phyloP scores from a whole-genome alignment of 805 yeast species.

The Zygoascus biomembranicola region DNA sequence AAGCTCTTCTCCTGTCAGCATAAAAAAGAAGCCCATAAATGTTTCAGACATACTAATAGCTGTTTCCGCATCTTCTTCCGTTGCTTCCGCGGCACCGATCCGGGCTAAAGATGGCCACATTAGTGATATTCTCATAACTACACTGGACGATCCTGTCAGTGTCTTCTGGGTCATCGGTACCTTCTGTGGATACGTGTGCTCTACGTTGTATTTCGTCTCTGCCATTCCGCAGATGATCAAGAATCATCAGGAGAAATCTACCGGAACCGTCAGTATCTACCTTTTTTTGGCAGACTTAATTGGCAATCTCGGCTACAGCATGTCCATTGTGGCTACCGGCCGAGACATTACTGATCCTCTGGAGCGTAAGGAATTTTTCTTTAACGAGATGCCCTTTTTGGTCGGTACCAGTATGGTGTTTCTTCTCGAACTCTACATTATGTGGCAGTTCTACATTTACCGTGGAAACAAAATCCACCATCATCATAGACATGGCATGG shows the following conservation, averaged over 20 bases:
- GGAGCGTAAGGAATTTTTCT: constrained; percentile 18
- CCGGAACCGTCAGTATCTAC: constrained; percentile 31
- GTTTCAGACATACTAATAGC: background rate
- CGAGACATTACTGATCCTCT: constrained; percentile 7
- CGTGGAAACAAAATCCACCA: constrained; percentile 1
- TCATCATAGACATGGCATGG: background rate
- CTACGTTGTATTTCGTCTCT: constrained; percentile 21
- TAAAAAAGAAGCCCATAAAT: background rate
- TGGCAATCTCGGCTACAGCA: constrained; percentile 21
- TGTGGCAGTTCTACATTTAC: constrained; percentile 19
- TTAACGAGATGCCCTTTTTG: constrained; percentile 25
- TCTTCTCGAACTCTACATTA: constrained; percentile 20
- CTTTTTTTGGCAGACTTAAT: constrained; percentile 25
- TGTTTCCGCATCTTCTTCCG: background rate
- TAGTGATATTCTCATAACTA: background rate
- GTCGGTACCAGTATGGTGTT: constrained; percentile 21
- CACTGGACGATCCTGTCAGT: background rate
- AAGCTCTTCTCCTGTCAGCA: background rate
- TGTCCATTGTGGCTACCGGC: constrained; percentile 24
- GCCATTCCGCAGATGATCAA: constrained; percentile 34
- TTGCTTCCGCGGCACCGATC: constrained; percentile 4
- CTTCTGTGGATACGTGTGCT: constrained; percentile 12
- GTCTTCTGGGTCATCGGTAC: constrained; percentile 6
- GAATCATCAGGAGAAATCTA: constrained; percentile 32
- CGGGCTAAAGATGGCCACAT: background rate